A percentile compares a stretch with the other conserved stretches of the same genome.
These are phyloP conservation scores for Lantana camara DNA, from an alignment of 257 asterid genomes.

Conservation along the genomic window DNA sequence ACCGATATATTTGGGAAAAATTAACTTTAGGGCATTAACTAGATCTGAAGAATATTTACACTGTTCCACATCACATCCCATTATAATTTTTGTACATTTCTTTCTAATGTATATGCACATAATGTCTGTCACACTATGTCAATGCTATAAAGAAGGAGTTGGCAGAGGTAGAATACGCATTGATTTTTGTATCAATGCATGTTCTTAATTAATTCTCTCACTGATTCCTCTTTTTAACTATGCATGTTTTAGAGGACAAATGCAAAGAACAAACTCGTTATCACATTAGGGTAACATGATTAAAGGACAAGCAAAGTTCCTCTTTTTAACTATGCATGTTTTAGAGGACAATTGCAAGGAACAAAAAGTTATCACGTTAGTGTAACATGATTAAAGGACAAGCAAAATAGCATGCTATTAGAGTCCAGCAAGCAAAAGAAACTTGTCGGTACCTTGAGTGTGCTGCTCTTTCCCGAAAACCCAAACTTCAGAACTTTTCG, in stretches of 20 bases:
- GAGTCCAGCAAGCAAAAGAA: conserved; percentile 7
- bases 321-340: too few relatives aligned
- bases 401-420: neutral
- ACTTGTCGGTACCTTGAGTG: conserved; percentile 55
- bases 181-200: conserved; percentile 1
- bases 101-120: neutral
- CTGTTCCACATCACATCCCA: neutral
- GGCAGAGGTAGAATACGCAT: too few relatives aligned
- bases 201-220: neutral
- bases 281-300: too few relatives aligned
- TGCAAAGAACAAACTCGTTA: too few relatives aligned
- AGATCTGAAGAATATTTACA: conserved; percentile 8
- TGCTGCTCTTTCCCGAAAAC: conserved; percentile 73
- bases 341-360: neutral
- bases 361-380: neutral
- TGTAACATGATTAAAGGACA: neutral
- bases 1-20: too few relatives aligned
- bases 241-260: conserved; percentile 1
- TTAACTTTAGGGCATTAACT: too few relatives aligned
- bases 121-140: neutral
- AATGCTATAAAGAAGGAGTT: too few relatives aligned
- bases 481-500: conserved; percentile 88
- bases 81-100: neutral
- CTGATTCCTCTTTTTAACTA: conserved; percentile 6
- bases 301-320: too few relatives aligned